Evolutionary conservation across 2,329 filamentous ascomycete genomes (phyloP), one percentile per base, ranked within the genome.

Genomic region (Colletotrichum lindemuthianum): DNA sequence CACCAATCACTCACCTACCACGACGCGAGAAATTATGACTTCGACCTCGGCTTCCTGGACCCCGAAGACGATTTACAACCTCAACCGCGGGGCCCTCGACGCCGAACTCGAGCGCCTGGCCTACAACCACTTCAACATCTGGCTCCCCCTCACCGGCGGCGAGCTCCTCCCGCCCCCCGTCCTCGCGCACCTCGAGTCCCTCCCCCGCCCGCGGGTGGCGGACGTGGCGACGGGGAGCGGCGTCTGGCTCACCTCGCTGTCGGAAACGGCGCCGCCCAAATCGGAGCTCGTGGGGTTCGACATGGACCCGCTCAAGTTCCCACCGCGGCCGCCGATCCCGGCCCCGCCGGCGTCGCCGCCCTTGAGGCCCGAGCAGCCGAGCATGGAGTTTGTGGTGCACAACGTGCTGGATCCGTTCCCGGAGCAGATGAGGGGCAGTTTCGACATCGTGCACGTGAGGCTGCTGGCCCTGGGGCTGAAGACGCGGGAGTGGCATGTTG

Each of bases 151-250:
- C 2, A 66, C 60, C 13, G 50, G 24, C 49, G 41, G 13, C 55
- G 44, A 44, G 37, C 50, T 66, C n/a, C 50, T 65, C 8, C 64
- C 64, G 3, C 16, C 52, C 10, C 52, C 33, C 37, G 59, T 66
- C 47, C 51, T 61, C 58, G 34, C 43, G 2, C 16, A 6, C 12
- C 47, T 65, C 10, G n/a, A 45, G 10, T 44, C 51, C 0, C 37
- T 41, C 6, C 15, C 41, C 24, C 50, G 24, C 7, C 63, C 63
- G 6, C 49, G 52, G 10, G 40, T 72, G 32, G 70, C 70, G 4
- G 70, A 72, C 44, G 40, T 70, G 5, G 69, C 51, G 6, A 69
- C 69, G 6, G 70, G 70, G 8, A 67, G 66, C 11, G 70, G 67
- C 33, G 54, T 71, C 24, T 71, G 69, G 69, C 66, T 71, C n/a